Evolutionary conservation across 176 grass and related monocot species (phyloP).

Genomic region (Raddia distichophylla): DNA sequence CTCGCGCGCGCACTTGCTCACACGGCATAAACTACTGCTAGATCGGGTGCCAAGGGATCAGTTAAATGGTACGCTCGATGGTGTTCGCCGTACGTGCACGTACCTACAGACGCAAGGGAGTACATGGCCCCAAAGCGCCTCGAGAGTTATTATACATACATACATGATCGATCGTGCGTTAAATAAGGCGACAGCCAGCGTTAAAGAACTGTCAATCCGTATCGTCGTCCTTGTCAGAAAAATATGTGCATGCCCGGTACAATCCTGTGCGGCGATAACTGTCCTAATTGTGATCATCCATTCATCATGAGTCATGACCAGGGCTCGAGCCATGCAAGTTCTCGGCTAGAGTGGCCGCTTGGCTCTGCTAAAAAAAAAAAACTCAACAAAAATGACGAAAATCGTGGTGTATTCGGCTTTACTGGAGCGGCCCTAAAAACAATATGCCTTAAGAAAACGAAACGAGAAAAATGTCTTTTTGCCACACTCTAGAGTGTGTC

Average conservation of each 20-base stretch:
- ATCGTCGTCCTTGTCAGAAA: conserved; percentile 17
- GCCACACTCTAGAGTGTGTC: too few relatives aligned
- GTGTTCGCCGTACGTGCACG: background rate
- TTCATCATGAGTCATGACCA: background rate
- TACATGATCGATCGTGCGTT: background rate
- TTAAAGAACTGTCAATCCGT: conserved; percentile 26
- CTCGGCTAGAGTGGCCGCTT: too few relatives aligned
- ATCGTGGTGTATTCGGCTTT: too few relatives aligned
- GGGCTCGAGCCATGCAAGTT: too few relatives aligned
- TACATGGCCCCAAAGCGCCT: background rate
- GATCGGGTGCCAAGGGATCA: background rate
- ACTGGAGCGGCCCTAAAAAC: too few relatives aligned
- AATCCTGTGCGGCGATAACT: background rate
- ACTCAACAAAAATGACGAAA: too few relatives aligned
- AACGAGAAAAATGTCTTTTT: too few relatives aligned
- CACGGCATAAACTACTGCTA: background rate
- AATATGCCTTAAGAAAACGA: too few relatives aligned
- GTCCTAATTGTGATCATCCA: background rate
- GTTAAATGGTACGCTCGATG: background rate
- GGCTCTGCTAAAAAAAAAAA: too few relatives aligned
- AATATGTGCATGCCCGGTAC: conserved; percentile 22
- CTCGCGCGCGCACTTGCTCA: background rate
- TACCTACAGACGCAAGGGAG: background rate
- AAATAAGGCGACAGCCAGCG: conserved; percentile 16
- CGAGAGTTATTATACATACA: background rate